Evolutionary conservation across 805 yeast species (phyloP).

Genomic region (Yarrowia bubula): DNA sequence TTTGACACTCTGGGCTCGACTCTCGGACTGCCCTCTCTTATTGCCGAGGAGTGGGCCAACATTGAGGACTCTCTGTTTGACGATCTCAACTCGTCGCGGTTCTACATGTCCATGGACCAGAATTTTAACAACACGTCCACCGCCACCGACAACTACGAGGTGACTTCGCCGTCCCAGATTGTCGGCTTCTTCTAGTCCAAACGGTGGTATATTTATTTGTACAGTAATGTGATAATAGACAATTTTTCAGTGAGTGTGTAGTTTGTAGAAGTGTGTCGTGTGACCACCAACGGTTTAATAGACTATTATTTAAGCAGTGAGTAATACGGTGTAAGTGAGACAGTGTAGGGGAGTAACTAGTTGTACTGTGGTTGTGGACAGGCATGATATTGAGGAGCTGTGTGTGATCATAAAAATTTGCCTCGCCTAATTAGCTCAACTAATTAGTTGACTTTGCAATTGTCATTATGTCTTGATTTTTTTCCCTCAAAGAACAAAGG

Average conservation of each 20-base stretch:
- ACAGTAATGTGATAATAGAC: conserved; percentile 20
- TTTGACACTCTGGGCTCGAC: conserved; percentile 26
- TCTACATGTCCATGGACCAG: conserved; percentile 25
- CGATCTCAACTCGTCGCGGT: conserved; percentile 22
- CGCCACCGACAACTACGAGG: conserved; percentile 17
- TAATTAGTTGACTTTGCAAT: no score
- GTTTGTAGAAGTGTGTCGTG: not conserved
- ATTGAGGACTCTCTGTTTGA: conserved; percentile 25
- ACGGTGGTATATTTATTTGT: conserved; percentile 19
- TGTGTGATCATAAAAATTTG: no score
- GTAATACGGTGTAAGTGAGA: not conserved
- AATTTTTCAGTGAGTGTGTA: not conserved
- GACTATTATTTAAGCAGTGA: not conserved
- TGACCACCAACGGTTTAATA: not conserved
- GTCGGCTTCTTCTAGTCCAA: conserved; percentile 15
- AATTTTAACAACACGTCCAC: conserved; percentile 17
- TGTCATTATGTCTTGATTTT: no score
- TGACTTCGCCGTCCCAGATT: conserved; percentile 21
- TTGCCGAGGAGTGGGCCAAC: conserved; percentile 27
- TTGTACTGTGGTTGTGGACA: no score
- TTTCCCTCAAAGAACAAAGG: no score
- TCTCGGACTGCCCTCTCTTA: conserved; percentile 20
- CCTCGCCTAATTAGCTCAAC: no score
- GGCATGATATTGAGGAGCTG: no score
- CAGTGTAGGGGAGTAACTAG: no score